Evolutionary conservation across 2,329 filamentous ascomycete species (phyloP).

Genomic region (Pseudocercospora eumusae): DNA sequence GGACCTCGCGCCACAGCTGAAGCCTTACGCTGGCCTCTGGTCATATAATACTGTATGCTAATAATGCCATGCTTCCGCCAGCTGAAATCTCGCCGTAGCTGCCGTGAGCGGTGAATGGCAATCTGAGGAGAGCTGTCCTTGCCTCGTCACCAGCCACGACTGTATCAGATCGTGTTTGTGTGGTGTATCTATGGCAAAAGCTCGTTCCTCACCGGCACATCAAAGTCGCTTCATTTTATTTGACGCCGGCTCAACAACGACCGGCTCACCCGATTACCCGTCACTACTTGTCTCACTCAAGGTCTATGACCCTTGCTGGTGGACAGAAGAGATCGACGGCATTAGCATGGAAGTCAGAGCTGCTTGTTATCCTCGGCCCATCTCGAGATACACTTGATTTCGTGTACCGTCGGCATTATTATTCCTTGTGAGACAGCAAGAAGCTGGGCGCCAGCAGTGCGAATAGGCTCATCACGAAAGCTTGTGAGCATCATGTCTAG

Average conservation of each 20-base stretch:
- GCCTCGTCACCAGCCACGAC: slow-evolving; percentile 2
- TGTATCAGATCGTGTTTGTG: neutral
- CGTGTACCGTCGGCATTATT: neutral
- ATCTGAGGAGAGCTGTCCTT: neutral
- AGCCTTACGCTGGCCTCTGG: neutral
- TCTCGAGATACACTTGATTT: neutral
- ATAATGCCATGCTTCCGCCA: neutral
- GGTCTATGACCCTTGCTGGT: neutral
- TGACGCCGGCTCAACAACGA: neutral
- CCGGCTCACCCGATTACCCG: neutral
- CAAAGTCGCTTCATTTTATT: neutral
- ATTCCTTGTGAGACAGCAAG: neutral
- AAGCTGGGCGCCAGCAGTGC: neutral
- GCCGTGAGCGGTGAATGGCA: neutral
- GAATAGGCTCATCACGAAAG: neutral
- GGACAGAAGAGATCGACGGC: neutral
- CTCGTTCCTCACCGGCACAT: neutral
- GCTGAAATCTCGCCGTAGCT: neutral
- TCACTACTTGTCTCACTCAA: neutral
- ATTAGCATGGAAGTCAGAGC: neutral
- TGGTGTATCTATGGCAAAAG: slow-evolving; percentile 1
- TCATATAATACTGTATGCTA: too few relatives aligned
- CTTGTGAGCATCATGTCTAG: neutral
- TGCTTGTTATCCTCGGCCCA: neutral
- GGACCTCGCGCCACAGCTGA: neutral